Base-by-base conservation (phyloP, 1,284 basidiomycete species). In the Pascua guehoae region DNA sequence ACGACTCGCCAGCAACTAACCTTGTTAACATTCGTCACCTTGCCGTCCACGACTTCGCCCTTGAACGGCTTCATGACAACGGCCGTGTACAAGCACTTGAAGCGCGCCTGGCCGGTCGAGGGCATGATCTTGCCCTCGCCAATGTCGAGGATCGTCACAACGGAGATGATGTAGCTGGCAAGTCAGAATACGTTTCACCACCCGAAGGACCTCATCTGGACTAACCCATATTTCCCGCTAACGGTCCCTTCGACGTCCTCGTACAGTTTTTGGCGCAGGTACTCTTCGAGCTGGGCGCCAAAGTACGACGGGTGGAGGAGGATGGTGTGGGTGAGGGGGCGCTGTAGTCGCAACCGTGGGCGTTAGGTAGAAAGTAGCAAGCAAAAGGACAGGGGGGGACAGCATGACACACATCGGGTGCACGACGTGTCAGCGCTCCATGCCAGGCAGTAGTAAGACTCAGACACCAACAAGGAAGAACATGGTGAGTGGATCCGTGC, bases 1-100 rank as follows among this genome's bases (percentile, higher is more conserved):
- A 89, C 5, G 98, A 95, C 77, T 98, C 95, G 18, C 94, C 94
- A 32, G 24, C n/a, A n/a, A n/a, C 24, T 32, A 32, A 32, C 24
- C 24, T 63, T 63, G 77, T 89, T 96, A 43, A 98, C 96, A 64
- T 91, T 94, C 65, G 88, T 88, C 32, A 98, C 95, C 9, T 94
- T 87, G 1, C 92, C 95, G 76, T 98, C 96, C 41, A 98, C 90
- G 7, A 98, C 95, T 77, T 98, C 95, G 18, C 94, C 94, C 78
- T 98, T 97, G 84, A 98, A 98, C 39, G 93, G 94, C 77, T 94
- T 92, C 83, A 94, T 94, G 40, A 97, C 92, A 65, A 97, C 91
- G 11, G 93, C 93, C 18, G 89, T 86, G 77, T 94, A 95, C 49
- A 87, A 82, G 38, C 89, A 90, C 63, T 90, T 84, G 76, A 97